Evolutionary conservation across 805 yeast species (phyloP).

Genomic region (Candida dajiaensis): DNA sequence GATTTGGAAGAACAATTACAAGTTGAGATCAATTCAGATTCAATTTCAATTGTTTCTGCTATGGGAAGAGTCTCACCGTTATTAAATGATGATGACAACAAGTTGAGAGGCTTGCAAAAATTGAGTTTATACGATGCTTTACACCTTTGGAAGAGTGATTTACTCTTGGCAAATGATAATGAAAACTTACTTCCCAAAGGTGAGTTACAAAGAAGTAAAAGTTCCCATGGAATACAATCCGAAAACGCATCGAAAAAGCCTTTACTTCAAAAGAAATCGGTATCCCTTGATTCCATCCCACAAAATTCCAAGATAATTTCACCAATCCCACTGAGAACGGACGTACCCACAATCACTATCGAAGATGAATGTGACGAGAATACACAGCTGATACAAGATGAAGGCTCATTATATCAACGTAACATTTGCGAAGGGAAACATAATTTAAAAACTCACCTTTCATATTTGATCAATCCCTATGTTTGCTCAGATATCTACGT

Average conservation of each 20-base stretch:
- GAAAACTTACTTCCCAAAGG: neutral
- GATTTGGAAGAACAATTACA: constrained; percentile 1
- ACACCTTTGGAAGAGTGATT: neutral
- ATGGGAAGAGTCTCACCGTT: neutral
- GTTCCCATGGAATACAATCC: neutral
- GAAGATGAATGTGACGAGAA: neutral
- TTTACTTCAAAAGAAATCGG: neutral
- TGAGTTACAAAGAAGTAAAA: neutral
- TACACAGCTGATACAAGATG: neutral
- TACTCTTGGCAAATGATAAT: neutral
- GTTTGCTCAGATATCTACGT: neutral
- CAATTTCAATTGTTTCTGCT: neutral
- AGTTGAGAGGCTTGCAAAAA: constrained; percentile 18
- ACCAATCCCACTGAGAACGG: neutral
- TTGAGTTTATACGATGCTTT: constrained; percentile 34
- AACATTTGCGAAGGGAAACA: neutral
- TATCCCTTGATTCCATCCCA: neutral
- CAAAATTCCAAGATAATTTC: neutral
- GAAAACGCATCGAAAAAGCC: neutral
- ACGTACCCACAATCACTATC: neutral
- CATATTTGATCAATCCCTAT: neutral
- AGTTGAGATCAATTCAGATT: neutral
- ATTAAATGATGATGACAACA: constrained; percentile 14
- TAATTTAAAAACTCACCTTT: neutral
- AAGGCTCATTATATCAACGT: neutral